Evolutionary conservation across 164 flowering plant species (phyloP).

Genomic region (Sedum album): DNA sequence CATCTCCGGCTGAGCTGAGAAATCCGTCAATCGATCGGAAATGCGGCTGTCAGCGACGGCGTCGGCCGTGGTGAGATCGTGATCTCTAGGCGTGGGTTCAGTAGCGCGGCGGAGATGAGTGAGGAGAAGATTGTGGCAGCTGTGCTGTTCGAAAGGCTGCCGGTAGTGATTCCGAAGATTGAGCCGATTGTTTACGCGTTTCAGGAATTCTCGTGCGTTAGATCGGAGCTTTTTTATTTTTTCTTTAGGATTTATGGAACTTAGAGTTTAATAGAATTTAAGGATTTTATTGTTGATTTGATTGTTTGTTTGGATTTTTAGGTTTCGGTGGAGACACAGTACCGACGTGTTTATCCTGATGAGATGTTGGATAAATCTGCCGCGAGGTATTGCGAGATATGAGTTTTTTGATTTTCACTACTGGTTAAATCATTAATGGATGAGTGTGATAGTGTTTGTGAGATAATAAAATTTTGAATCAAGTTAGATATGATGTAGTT

Average conservation of each 20-base stretch:
- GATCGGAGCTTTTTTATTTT: background rate
- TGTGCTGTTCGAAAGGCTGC: conserved; percentile 85
- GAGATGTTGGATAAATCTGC: conserved; percentile 58
- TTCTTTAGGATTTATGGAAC: background rate
- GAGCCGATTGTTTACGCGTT: conserved; percentile 89
- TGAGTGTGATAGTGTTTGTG: background rate
- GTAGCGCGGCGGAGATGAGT: conserved; percentile 18
- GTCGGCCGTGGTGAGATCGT: conserved; percentile 20
- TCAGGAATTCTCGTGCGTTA: conserved; percentile 80
- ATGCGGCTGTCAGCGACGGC: conserved; percentile 31
- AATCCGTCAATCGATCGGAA: background rate
- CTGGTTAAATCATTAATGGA: background rate
- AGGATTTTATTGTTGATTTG: background rate
- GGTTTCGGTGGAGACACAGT: conserved; percentile 88
- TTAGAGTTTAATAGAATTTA: background rate
- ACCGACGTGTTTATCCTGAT: conserved; percentile 69
- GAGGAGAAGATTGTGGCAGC: conserved; percentile 73
- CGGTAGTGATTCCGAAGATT: conserved; percentile 83
- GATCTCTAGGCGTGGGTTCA: conserved; percentile 38
- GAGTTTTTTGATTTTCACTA: background rate
- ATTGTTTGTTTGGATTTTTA: conserved; percentile 19
- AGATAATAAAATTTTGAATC: background rate
- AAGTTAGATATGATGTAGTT: background rate
- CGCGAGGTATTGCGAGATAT: conserved; percentile 31
- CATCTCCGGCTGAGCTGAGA: background rate